Conservation (phyloP, 257 asterid genomes). For the Anisodus acutangulus region DNA sequence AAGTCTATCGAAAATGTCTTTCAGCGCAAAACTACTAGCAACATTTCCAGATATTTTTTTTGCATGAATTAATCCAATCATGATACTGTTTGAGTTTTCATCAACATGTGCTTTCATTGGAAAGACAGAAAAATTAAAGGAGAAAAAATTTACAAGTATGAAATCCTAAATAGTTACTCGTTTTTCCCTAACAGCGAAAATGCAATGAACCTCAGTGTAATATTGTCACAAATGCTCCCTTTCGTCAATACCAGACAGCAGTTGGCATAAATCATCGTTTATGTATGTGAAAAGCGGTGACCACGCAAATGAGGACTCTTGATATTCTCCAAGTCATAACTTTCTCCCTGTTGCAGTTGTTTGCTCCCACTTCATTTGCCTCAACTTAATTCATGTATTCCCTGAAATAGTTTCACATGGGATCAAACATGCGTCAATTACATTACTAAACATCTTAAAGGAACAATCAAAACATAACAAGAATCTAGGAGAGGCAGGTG, state of each 20-base stretch:
- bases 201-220: conserved; percentile 30
- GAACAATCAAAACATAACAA: background rate
- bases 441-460: background rate
- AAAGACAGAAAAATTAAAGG: background rate
- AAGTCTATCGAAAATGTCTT: background rate
- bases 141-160: conserved; percentile 14
- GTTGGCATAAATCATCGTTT: conserved; percentile 22
- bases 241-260: conserved; percentile 26
- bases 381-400: conserved; percentile 40
- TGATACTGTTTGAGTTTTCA: conserved; percentile 29
- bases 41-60: background rate
- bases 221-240: conserved; percentile 14
- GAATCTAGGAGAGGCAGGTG: conserved; percentile 8
- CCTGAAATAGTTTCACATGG: conserved; percentile 39
- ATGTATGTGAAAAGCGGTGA: conserved; percentile 31
- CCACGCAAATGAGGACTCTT: conserved; percentile 30
- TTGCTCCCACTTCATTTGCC: conserved; percentile 37
- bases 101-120: conserved; percentile 16
- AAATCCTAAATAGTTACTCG: conserved; percentile 41
- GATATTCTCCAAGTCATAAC: conserved; percentile 28
- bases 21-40: conserved; percentile 5
- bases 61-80: conserved; percentile 29
- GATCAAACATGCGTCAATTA: background rate
- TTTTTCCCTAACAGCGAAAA: conserved; percentile 24
- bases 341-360: conserved; percentile 35